Base-by-base conservation (phyloP, 495 filamentous ascomycete genomes). In the Penicillium lividum region DNA sequence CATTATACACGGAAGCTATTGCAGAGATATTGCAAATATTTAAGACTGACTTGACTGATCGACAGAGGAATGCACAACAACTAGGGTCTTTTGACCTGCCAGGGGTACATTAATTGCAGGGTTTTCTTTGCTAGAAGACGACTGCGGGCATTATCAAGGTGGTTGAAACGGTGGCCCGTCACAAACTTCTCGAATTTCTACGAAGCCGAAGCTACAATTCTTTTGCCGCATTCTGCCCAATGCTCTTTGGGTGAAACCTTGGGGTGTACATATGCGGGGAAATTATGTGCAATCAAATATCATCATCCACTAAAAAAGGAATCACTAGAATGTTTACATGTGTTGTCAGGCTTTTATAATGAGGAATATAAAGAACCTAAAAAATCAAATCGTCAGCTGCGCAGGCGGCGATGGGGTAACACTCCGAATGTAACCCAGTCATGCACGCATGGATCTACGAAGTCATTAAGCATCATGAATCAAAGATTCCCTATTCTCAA, bases 401-500 rank as follows among this genome's bases (percentile, higher is more conserved):
- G 22, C 22, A 22, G 22, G 22, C 49, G 59, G 40, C 36, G 28
- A 55, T 51, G 45, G 43, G 34, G 25, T 67, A 68, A 68, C 59
- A 57, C 60, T 50, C 65, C 62, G 65, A 68, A 62, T 68, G 62
- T 58, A 68, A 68, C 62, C 62, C 42, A 60, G 2, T 29, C 28
- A 31, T 49, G 46, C 46, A 49, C 15, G 13, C 5, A 8, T 2
- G 16, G 1, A 16, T 28, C 28, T 29, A 16, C 2, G 3, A 48
- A 13, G 10, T 30, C 13, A 49, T 31, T 15, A 40, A 40, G n/a
- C 38, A n/a, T n/a, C 1, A 4, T 40, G n/a, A 40, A 40, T 5
- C 8, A 40, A 40, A 16, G 3, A 40, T 40, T n/a, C 5, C 2
- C 15, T 5, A 43, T 7, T 29, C 22, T 22, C 22, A 9, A 13